Percentiles rank a stretch among this genome's conserved stretches.
phyloP scores from a whole-genome alignment of 1,139 yeast species.

The Nakaseomyces nivariensis region DNA sequence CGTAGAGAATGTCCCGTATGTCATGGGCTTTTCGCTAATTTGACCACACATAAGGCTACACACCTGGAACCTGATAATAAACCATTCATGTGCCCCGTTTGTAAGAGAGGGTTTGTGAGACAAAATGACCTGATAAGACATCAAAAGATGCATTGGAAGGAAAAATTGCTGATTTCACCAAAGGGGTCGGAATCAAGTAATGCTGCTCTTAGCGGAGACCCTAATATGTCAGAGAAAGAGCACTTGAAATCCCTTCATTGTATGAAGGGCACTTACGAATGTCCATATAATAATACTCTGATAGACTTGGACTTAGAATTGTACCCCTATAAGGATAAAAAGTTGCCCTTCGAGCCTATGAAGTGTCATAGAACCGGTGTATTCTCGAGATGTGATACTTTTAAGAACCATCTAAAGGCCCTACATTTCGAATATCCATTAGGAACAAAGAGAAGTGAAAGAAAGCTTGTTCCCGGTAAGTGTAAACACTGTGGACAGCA shows the following conservation, averaged over 20 bases:
- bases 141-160: slow-evolving; percentile 70
- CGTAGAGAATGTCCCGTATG: slow-evolving; percentile 81
- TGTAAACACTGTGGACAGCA: slow-evolving; percentile 64
- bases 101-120: slow-evolving; percentile 76
- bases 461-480: slow-evolving; percentile 54
- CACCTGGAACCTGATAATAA: slow-evolving; percentile 62
- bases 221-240: slow-evolving; percentile 6
- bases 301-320: slow-evolving; percentile 22
- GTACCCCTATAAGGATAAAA: slow-evolving; percentile 16
- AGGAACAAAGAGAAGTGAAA: slow-evolving; percentile 70
- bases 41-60: slow-evolving; percentile 76
- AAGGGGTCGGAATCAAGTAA: neutral
- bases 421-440: slow-evolving; percentile 79
- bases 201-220: neutral
- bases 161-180: slow-evolving; percentile 31
- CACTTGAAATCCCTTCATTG: slow-evolving; percentile 19
- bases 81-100: slow-evolving; percentile 65
- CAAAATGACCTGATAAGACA: slow-evolving; percentile 79
- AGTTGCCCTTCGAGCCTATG: slow-evolving; percentile 12
- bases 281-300: slow-evolving; percentile 33
- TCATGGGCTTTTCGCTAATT: slow-evolving; percentile 58
- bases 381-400: slow-evolving; percentile 82
- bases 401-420: slow-evolving; percentile 80
- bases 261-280: slow-evolving; percentile 36
- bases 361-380: slow-evolving; percentile 72